Evolutionary conservation across 2,329 filamentous ascomycete species (phyloP).

Genomic region (Fulvia fulva): DNA sequence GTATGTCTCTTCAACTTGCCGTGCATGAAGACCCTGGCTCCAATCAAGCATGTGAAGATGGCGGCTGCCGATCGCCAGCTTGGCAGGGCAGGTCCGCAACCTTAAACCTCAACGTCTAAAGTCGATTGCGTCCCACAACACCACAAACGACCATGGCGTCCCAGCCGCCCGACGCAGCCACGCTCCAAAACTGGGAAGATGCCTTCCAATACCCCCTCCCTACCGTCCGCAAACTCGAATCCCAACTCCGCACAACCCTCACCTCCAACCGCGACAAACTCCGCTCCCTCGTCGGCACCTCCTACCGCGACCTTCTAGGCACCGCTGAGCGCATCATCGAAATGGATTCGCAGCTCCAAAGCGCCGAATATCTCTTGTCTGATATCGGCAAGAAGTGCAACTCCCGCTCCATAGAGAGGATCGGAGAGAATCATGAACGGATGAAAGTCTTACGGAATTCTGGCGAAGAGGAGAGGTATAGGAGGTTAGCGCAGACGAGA

Average conservation of each 20-base stretch:
- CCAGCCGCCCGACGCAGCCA: slow-evolving; percentile 54
- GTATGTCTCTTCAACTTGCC: background rate
- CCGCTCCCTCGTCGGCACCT: slow-evolving; percentile 61
- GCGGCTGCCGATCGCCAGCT: background rate
- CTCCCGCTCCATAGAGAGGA: slow-evolving; percentile 63
- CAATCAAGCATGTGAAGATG: background rate
- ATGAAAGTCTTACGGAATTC: slow-evolving; percentile 3
- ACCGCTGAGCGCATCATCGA: slow-evolving; percentile 91
- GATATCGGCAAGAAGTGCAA: slow-evolving; percentile 75
- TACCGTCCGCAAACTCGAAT: slow-evolving; percentile 59
- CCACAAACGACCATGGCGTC: slow-evolving; percentile 29
- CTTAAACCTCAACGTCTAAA: background rate
- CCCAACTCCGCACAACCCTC: slow-evolving; percentile 60
- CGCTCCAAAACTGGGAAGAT: slow-evolving; percentile 61
- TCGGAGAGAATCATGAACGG: slow-evolving; percentile 45
- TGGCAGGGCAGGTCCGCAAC: background rate
- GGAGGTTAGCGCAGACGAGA: slow-evolving; percentile 23
- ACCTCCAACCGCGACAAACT: slow-evolving; percentile 63
- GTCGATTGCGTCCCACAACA: background rate
- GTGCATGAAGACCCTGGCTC: background rate
- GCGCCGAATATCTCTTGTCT: slow-evolving; percentile 66
- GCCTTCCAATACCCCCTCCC: slow-evolving; percentile 64
- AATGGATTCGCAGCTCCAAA: slow-evolving; percentile 76
- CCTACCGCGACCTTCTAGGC: slow-evolving; percentile 83
- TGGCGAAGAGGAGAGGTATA: slow-evolving; percentile 3